phyloP scores from a whole-genome alignment of 2,329 filamentous ascomycete species.

The Balansia obtecta region DNA sequence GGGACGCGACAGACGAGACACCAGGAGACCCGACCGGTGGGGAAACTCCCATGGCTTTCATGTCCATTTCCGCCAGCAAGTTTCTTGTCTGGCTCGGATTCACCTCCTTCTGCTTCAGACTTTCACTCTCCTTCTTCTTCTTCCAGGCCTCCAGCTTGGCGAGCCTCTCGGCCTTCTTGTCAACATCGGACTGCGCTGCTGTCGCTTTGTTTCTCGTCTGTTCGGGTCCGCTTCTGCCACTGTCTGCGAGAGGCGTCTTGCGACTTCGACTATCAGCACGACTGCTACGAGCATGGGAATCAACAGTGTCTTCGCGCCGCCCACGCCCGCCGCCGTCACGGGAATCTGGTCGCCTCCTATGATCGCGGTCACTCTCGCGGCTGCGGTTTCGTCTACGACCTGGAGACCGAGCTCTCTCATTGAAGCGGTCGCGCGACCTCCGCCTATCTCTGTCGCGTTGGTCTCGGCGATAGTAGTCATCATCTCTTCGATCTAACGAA shows the following conservation, averaged over 20 bases:
- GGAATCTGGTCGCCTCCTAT: conserved; percentile 63
- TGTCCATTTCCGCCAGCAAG: conserved; percentile 62
- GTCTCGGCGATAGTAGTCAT: conserved; percentile 53
- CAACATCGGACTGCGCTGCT: conserved; percentile 49
- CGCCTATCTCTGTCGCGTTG: conserved; percentile 43
- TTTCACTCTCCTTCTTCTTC: conserved; percentile 70
- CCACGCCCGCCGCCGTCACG: conserved; percentile 50
- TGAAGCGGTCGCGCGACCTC: conserved; percentile 48
- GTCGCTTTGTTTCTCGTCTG: conserved; percentile 46
- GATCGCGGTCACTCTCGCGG: conserved; percentile 51
- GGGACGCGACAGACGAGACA: conserved; percentile 37
- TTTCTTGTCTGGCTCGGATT: conserved; percentile 52
- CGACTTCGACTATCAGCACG: conserved; percentile 48
- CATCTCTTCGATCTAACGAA: conserved; percentile 54
- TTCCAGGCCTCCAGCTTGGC: conserved; percentile 87
- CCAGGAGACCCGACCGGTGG: conserved; percentile 36
- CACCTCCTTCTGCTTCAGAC: conserved; percentile 57
- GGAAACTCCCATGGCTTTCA: conserved; percentile 43
- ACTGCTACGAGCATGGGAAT: conserved; percentile 54
- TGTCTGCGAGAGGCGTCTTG: conserved; percentile 37
- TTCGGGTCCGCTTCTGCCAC: conserved; percentile 34
- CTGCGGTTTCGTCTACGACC: conserved; percentile 48
- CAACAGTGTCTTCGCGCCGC: conserved; percentile 58
- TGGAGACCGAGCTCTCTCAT: conserved; percentile 45
- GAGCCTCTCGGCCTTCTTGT: conserved; percentile 65